These are phyloP conservation scores for Plasmodium gonderi DNA, from an alignment of 169 alveolate species.

Conservation along the genomic window DNA sequence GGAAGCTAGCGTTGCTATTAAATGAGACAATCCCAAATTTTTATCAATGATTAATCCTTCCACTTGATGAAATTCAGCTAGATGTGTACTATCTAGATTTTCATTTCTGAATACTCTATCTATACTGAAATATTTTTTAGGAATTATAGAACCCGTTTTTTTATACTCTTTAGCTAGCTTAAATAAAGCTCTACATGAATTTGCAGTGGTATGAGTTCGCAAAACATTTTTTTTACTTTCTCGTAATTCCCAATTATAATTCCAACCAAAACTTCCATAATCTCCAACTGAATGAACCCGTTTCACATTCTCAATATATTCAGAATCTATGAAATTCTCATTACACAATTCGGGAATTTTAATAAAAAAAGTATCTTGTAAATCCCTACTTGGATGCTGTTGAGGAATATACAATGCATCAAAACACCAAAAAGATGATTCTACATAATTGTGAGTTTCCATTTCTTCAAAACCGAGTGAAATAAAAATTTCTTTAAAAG, in stretches of 20 bases:
- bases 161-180: constrained; percentile 93
- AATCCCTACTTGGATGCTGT: constrained; percentile 99
- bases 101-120: constrained; percentile 99
- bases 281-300: constrained; percentile 95
- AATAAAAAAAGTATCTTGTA: constrained; percentile 99
- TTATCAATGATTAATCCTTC: constrained; percentile 96
- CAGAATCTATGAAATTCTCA: constrained; percentile 44
- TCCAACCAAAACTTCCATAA: constrained; percentile 97
- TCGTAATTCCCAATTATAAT: constrained; percentile 96
- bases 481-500: constrained; percentile 89
- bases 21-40: constrained; percentile 92
- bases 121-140: constrained; percentile 97
- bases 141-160: constrained; percentile 80
- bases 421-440: constrained; percentile 99
- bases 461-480: constrained; percentile 98
- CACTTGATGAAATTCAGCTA: constrained; percentile 99
- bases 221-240: constrained; percentile 85
- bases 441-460: constrained; percentile 98
- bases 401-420: constrained; percentile 99
- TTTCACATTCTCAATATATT: constrained; percentile 93
- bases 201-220: constrained; percentile 99
- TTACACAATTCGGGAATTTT: constrained; percentile 75
- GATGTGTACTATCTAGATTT: constrained; percentile 98
- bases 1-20: constrained; percentile 92
- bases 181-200: constrained; percentile 95